These are phyloP conservation scores for Helotiales sp. DNA, from an alignment of 2,329 filamentous ascomycete genomes.

Conservation along the genomic window DNA sequence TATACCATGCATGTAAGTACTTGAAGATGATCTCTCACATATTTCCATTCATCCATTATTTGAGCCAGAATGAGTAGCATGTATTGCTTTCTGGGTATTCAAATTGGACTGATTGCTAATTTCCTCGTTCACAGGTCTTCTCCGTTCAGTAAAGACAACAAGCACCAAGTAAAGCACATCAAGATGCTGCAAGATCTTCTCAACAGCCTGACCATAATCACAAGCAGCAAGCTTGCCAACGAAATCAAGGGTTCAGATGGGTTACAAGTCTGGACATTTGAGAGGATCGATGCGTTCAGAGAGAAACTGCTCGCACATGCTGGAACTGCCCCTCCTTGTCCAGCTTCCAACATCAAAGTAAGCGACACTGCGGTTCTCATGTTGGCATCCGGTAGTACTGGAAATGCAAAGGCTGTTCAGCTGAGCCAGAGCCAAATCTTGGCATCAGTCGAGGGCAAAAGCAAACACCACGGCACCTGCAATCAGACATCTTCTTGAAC, in stretches of 20 bases:
- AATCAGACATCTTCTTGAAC: constrained; percentile 41
- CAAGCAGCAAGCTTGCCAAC: constrained; percentile 22
- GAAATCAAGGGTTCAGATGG: constrained; percentile 31
- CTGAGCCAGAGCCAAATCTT: constrained; percentile 52
- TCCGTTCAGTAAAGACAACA: constrained; percentile 40
- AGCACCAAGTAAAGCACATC: constrained; percentile 42
- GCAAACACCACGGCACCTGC: constrained; percentile 5
- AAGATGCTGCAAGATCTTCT: constrained; percentile 38
- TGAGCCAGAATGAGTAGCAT: background rate
- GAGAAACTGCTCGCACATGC: background rate
- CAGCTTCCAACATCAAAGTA: background rate
- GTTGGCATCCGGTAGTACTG: constrained; percentile 59
- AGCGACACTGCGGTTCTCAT: constrained; percentile 48
- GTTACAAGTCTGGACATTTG: constrained; percentile 3
- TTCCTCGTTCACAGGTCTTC: constrained; percentile 39
- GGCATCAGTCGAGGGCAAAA: constrained; percentile 38
- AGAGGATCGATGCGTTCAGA: background rate
- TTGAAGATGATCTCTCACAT: background rate
- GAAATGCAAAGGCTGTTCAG: constrained; percentile 55
- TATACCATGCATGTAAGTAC: constrained; percentile 26
- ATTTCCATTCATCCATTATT: background rate
- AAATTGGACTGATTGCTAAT: background rate
- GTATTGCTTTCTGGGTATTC: background rate
- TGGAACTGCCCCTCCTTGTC: background rate
- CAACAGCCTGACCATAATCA: constrained; percentile 38